Evolutionary conservation across 2,329 filamentous ascomycete genomes (phyloP).

Genomic region (Myriosclerotinia scirpicola): DNA sequence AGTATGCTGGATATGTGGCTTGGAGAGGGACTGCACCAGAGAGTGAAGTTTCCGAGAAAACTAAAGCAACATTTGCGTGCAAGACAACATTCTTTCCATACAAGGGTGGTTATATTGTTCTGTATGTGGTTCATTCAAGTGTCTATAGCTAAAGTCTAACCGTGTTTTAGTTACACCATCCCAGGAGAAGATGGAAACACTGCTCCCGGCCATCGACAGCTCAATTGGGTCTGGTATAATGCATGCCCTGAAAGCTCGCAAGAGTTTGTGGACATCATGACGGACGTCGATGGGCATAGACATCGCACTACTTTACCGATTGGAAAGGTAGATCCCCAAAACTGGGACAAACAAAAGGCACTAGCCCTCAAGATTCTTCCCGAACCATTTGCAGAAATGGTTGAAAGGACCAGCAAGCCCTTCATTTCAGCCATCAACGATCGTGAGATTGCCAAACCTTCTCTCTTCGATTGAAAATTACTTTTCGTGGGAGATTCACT

Average conservation of each 20-base stretch:
- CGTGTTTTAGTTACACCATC: not conserved
- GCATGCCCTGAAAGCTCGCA: not conserved
- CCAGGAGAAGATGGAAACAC: constrained; percentile 10
- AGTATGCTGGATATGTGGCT: constrained; percentile 8
- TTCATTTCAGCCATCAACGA: too few species aligned
- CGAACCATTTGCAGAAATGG: too few species aligned
- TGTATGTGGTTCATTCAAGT: not conserved
- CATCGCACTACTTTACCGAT: too few species aligned
- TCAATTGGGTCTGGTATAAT: constrained; percentile 17
- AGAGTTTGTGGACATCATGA: not conserved
- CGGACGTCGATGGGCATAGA: not conserved
- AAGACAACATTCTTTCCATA: not conserved
- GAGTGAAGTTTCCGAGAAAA: not conserved
- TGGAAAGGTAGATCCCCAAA: too few species aligned
- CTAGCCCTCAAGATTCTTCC: too few species aligned
- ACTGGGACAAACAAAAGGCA: too few species aligned
- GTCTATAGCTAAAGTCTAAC: not conserved
- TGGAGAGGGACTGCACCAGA: constrained; percentile 1
- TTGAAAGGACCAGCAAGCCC: too few species aligned
- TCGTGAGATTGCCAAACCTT: too few species aligned
- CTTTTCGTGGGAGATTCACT: constrained; percentile 26
- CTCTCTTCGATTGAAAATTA: constrained; percentile 21
- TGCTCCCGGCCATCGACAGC: not conserved
- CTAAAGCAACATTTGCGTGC: not conserved
- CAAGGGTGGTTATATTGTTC: not conserved